Conservation (phyloP, 495 filamentous ascomycete species). For the Aspergillus sclerotiicarbonarius region DNA sequence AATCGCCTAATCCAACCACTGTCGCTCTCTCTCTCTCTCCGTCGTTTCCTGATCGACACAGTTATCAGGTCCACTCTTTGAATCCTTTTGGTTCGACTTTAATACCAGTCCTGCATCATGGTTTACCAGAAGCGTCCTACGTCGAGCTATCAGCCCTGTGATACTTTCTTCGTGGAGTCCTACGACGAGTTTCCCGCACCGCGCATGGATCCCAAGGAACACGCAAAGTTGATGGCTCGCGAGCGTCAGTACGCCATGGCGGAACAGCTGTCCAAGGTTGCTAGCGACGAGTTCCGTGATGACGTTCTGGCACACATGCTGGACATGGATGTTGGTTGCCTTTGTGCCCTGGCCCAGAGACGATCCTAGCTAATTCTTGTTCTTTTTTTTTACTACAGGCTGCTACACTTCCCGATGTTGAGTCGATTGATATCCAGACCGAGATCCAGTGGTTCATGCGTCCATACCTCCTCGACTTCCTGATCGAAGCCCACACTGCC, state of each 20-base stretch:
- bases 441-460: conserved; percentile 99
- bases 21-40: conserved; percentile 56
- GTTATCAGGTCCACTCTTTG: conserved; percentile 39
- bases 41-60: conserved; percentile 42
- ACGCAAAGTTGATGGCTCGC: conserved; percentile 68
- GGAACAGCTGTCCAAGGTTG: conserved; percentile 77
- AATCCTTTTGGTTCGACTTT: conserved; percentile 22
- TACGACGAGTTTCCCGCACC: conserved; percentile 57
- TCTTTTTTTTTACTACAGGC: conserved; percentile 57
- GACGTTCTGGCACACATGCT: conserved; percentile 92
- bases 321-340: conserved; percentile 80
- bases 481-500: conserved; percentile 93
- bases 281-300: conserved; percentile 85
- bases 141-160: conserved; percentile 59
- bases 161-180: conserved; percentile 85
- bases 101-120: conserved; percentile 57
- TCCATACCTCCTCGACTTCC: conserved; percentile 96
- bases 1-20: conserved; percentile 51
- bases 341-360: neutral
- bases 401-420: conserved; percentile 90
- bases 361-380: conserved; percentile 25
- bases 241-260: conserved; percentile 80
- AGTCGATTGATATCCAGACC: conserved; percentile 96
- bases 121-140: conserved; percentile 57
- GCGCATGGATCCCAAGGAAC: conserved; percentile 55